Evolutionary conservation across 805 yeast genomes (phyloP).

Genomic region (Wickerhamomyces sydowiorum): DNA sequence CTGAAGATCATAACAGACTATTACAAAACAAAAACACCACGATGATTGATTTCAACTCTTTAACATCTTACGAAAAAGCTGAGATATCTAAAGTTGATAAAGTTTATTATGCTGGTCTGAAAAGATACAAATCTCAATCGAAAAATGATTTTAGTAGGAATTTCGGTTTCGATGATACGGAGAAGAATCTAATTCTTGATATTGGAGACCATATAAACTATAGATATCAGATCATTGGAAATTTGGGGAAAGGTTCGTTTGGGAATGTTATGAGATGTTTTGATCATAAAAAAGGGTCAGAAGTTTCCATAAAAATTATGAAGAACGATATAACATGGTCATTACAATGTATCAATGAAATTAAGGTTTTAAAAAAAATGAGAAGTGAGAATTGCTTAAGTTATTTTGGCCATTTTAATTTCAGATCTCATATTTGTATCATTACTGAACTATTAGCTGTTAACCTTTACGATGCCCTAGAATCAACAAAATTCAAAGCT

Average conservation of each 20-base stretch:
- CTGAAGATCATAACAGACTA: neutral
- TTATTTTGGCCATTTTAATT: conserved; percentile 66
- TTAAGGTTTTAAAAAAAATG: conserved; percentile 54
- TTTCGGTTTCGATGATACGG: conserved; percentile 68
- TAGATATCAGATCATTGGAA: conserved; percentile 54
- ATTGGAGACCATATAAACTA: conserved; percentile 71
- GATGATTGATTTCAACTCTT: conserved; percentile 5
- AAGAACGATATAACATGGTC: conserved; percentile 71
- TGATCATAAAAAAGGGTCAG: conserved; percentile 54
- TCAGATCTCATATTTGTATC: conserved; percentile 79
- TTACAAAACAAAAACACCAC: neutral
- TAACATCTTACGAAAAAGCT: conserved; percentile 55
- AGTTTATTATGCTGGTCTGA: conserved; percentile 46
- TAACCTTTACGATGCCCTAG: conserved; percentile 57
- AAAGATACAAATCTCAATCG: conserved; percentile 2
- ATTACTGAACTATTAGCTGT: conserved; percentile 67
- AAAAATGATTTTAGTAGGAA: conserved; percentile 29
- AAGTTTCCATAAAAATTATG: conserved; percentile 73
- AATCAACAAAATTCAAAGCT: conserved; percentile 44
- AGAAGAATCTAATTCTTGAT: conserved; percentile 53
- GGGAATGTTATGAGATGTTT: conserved; percentile 68
- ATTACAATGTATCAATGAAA: conserved; percentile 73
- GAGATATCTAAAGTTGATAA: conserved; percentile 47
- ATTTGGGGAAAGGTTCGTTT: conserved; percentile 76
- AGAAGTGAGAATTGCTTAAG: conserved; percentile 32